phyloP scores from a whole-genome alignment of 2,329 filamentous ascomycete species.

The Nemania abortiva region DNA sequence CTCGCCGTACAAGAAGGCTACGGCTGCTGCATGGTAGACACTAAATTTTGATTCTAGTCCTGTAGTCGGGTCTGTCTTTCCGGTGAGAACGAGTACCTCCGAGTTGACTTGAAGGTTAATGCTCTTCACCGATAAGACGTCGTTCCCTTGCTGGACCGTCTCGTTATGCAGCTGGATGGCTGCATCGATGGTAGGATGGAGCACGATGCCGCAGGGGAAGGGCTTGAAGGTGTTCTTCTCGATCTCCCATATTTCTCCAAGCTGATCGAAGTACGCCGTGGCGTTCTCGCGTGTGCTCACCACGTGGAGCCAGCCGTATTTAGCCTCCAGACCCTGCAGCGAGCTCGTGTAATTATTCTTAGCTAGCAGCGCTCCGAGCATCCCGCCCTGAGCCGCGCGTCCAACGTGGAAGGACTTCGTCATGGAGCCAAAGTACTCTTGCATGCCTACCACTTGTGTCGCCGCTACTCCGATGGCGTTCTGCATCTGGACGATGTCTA shows the following conservation, averaged over 20 bases:
- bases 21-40: slow-evolving; percentile 65
- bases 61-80: slow-evolving; percentile 61
- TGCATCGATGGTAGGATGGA: slow-evolving; percentile 67
- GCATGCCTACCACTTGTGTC: slow-evolving; percentile 65
- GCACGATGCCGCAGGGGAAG: slow-evolving; percentile 68
- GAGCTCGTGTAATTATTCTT: slow-evolving; percentile 63
- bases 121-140: slow-evolving; percentile 43
- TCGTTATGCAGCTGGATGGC: slow-evolving; percentile 60
- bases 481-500: slow-evolving; percentile 56
- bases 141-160: slow-evolving; percentile 49
- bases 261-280: slow-evolving; percentile 53
- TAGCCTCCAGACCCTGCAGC: slow-evolving; percentile 61
- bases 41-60: slow-evolving; percentile 67
- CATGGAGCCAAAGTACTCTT: slow-evolving; percentile 67
- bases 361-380: slow-evolving; percentile 57
- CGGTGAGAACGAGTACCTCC: slow-evolving; percentile 65
- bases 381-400: slow-evolving; percentile 64
- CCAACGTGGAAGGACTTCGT: slow-evolving; percentile 68
- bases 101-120: slow-evolving; percentile 62
- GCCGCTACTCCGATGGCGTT: slow-evolving; percentile 66
- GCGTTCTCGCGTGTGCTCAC: slow-evolving; percentile 57
- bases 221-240: slow-evolving; percentile 68
- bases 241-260: slow-evolving; percentile 61
- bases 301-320: slow-evolving; percentile 66
- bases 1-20: slow-evolving; percentile 63